A percentile compares a stretch with the other conserved stretches of the same genome.
Conservation (phyloP, 106 monocot genomes). For the Narthecium ossifragum region DNA sequence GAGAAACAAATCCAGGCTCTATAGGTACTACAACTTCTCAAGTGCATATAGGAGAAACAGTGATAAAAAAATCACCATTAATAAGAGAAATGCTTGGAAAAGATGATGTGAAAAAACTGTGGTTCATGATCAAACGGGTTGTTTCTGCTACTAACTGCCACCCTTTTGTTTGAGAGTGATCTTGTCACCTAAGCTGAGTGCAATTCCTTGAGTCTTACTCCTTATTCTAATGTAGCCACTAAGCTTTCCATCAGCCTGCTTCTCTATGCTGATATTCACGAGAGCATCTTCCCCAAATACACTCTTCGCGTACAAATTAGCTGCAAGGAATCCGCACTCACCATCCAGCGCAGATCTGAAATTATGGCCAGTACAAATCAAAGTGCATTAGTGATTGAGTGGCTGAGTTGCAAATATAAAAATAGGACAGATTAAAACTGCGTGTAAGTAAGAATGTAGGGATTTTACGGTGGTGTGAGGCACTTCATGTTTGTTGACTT, state of each 20-base stretch:
- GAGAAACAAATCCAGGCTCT: too few relatives aligned
- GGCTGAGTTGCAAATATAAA: neutral
- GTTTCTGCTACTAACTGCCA: slow-evolving; percentile 16
- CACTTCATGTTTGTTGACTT: slow-evolving; percentile 98
- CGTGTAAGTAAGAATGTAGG: neutral
- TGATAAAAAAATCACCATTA: too few relatives aligned
- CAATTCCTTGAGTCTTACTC: slow-evolving; percentile 96
- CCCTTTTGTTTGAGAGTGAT: slow-evolving; percentile 95
- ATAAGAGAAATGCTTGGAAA: too few relatives aligned
- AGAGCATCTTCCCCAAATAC: slow-evolving; percentile 93
- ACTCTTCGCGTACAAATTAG: slow-evolving; percentile 91
- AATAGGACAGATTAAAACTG: too few relatives aligned
- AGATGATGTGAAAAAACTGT: too few relatives aligned
- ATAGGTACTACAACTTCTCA: too few relatives aligned
- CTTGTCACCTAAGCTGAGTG: slow-evolving; percentile 94
- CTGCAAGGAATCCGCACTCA: slow-evolving; percentile 87
- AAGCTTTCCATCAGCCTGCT: slow-evolving; percentile 74
- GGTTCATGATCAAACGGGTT: too few relatives aligned
- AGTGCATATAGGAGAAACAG: too few relatives aligned
- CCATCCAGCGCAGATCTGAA: slow-evolving; percentile 82
- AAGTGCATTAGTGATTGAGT: neutral
- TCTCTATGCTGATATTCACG: slow-evolving; percentile 85
- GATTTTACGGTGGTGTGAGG: slow-evolving; percentile 73
- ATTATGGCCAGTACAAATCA: neutral
- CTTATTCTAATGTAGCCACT: slow-evolving; percentile 92